Base-by-base conservation (phyloP, 2,329 filamentous ascomycete genomes). In the Colletotrichum theobromicola region DNA sequence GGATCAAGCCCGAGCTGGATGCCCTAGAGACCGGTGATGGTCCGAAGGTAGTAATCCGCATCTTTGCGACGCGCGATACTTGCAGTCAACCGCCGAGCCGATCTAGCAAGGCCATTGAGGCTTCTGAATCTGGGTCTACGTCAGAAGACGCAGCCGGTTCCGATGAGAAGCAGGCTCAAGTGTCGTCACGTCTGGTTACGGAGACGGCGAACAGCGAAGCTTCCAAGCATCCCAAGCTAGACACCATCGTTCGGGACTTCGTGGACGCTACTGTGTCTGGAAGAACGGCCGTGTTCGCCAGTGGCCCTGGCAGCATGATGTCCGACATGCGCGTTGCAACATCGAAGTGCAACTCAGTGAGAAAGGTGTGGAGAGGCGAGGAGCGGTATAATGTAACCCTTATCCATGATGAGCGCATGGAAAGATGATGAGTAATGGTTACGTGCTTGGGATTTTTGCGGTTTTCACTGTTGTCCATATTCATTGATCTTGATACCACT, bases 291-390 rank as follows among this genome's bases (percentile, higher is more conserved):
- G 89, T 93, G 0, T 87, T 91, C 78, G 91, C 88, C 0, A 93
- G 90, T 77, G 92, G 92, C 0, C 92, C 92, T 2, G 86, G 87
- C 1, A 84, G 87, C 2, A 91, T 93, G 88, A 87, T 92, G 8
- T 85, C 84, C 30, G 90, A 91, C 70, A 78, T 93, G 72, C 84
- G 91, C 26, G 82, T 76, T 7, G 87, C 87, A 3, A 90, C 93
- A 7, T 90, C 91, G 2, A 78, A 77, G 16, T 86, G 85, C 60
- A 93, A 92, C 80, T 85, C 86, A 9, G 88, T 86, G 0, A 77
- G 79, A 0, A 88, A 84, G 76, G 90, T 93, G 15, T 92, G 90
- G 90, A 88, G 81, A 68, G 90, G 91, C 0, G 85, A 92, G 26
- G 88, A 88, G 77, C 85, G 86, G 46, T 89, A 85, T 62, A 88